Conservation (phyloP, 2,329 filamentous ascomycete genomes). For the Fusarium poae region DNA sequence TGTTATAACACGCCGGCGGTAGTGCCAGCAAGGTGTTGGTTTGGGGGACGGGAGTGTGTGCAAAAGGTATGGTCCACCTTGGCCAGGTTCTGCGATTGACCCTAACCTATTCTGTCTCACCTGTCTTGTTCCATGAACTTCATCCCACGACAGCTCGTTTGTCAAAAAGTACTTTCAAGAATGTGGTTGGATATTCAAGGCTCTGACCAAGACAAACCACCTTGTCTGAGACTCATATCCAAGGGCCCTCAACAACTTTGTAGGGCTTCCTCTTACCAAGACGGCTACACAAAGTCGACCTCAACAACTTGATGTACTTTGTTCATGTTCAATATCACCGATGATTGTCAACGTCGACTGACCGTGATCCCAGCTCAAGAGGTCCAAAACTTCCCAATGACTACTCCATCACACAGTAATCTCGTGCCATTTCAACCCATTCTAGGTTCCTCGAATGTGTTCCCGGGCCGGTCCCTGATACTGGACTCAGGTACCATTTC, state of each 20-base stretch:
- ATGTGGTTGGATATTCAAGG: conserved; percentile 6
- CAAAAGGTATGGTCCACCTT: conserved; percentile 18
- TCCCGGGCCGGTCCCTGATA: conserved; percentile 39
- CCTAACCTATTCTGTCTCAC: conserved; percentile 48
- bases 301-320: conserved; percentile 25
- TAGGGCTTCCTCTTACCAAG: not conserved
- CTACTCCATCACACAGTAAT: conserved; percentile 6
- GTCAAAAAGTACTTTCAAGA: conserved; percentile 10
- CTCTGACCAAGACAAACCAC: not conserved
- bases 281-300: not conserved
- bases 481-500: conserved; percentile 23
- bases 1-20: not conserved
- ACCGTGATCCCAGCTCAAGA: conserved; percentile 36
- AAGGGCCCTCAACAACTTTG: conserved; percentile 6
- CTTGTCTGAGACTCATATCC: not conserved
- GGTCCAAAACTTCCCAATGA: conserved; percentile 34
- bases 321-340: conserved; percentile 39
- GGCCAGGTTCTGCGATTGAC: conserved; percentile 38
- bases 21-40: conserved; percentile 18
- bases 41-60: conserved; percentile 13
- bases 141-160: conserved; percentile 21
- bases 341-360: conserved; percentile 42
- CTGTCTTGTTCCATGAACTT: conserved; percentile 32
- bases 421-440: conserved; percentile 41
- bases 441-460: conserved; percentile 17